Evolutionary conservation across 1,139 yeast species (phyloP).

Genomic region (Zygosaccharomyces pseudobailii): DNA sequence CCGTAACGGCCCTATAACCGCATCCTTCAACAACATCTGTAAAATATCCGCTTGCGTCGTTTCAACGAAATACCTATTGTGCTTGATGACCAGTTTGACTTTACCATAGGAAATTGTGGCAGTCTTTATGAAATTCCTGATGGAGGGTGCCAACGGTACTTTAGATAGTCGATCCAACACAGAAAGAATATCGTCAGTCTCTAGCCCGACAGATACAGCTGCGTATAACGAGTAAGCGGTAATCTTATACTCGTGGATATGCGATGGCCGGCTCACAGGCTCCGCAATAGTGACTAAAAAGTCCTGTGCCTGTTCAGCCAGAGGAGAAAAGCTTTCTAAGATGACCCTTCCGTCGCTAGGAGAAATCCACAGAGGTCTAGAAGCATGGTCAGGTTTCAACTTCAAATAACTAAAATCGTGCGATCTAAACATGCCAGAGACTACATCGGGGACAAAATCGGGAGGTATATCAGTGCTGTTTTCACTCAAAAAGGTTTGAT

Average conservation of each 20-base stretch:
- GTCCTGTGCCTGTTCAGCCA: slow-evolving; percentile 98
- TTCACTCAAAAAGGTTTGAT: slow-evolving; percentile 31
- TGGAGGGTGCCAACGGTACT: slow-evolving; percentile 89
- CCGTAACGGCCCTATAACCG: slow-evolving; percentile 83
- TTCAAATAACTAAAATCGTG: slow-evolving; percentile 83
- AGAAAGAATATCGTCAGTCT: slow-evolving; percentile 88
- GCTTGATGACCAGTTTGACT: slow-evolving; percentile 88
- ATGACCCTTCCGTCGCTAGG: slow-evolving; percentile 90
- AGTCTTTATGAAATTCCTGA: slow-evolving; percentile 75
- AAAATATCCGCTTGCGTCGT: slow-evolving; percentile 90
- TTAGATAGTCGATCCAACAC: slow-evolving; percentile 86
- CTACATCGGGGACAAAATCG: slow-evolving; percentile 79
- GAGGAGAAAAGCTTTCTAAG: slow-evolving; percentile 88
- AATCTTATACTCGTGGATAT: slow-evolving; percentile 89
- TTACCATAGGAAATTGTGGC: slow-evolving; percentile 96
- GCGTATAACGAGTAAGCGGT: slow-evolving; percentile 94
- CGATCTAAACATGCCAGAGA: slow-evolving; percentile 73
- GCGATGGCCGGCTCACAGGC: slow-evolving; percentile 94
- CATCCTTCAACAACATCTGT: slow-evolving; percentile 85
- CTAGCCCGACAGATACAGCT: slow-evolving; percentile 95
- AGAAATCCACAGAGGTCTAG: slow-evolving; percentile 94
- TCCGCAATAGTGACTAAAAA: slow-evolving; percentile 95
- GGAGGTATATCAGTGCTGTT: slow-evolving; percentile 54
- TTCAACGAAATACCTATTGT: slow-evolving; percentile 94
- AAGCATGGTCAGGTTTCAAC: slow-evolving; percentile 87